phyloP scores from a whole-genome alignment of 805 yeast genomes.

The Ogataea ganodermae region DNA sequence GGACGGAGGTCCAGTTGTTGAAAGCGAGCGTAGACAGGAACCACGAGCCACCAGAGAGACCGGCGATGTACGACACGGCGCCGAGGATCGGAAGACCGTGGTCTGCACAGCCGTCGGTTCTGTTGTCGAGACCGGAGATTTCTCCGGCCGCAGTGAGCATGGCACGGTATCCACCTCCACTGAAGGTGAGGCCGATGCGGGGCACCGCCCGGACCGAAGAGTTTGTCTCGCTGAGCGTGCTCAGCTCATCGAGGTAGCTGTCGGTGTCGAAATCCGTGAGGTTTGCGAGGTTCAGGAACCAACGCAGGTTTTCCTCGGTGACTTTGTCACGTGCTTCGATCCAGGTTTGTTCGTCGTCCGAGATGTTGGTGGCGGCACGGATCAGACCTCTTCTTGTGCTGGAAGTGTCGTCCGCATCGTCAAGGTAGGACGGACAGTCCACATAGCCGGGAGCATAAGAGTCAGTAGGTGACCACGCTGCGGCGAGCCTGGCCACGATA shows the following conservation, averaged over 20 bases:
- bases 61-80: slow-evolving; percentile 68
- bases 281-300: slow-evolving; percentile 48
- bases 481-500: slow-evolving; percentile 1
- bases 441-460: slow-evolving; percentile 64
- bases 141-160: slow-evolving; percentile 86
- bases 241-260: slow-evolving; percentile 39
- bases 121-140: slow-evolving; percentile 73
- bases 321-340: slow-evolving; percentile 46
- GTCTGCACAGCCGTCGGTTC: slow-evolving; percentile 56
- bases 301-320: slow-evolving; percentile 46
- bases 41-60: slow-evolving; percentile 88
- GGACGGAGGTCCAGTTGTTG: slow-evolving; percentile 74
- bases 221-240: slow-evolving; percentile 23
- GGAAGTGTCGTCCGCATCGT: slow-evolving; percentile 20
- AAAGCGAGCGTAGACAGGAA: slow-evolving; percentile 64
- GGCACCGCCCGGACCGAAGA: slow-evolving; percentile 38
- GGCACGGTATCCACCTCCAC: slow-evolving; percentile 93
- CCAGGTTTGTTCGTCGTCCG: slow-evolving; percentile 55
- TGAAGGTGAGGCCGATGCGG: slow-evolving; percentile 60
- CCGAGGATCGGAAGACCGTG: slow-evolving; percentile 75
- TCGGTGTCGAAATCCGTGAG: slow-evolving; percentile 51
- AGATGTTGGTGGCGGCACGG: slow-evolving; percentile 51
- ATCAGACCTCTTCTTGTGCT: slow-evolving; percentile 26
- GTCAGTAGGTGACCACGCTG: slow-evolving; percentile 55
- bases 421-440: slow-evolving; percentile 48